These are phyloP conservation scores for Erythrobasidium yunnanense DNA, from an alignment of 768 basidiomycete species.

Conservation along the genomic window DNA sequence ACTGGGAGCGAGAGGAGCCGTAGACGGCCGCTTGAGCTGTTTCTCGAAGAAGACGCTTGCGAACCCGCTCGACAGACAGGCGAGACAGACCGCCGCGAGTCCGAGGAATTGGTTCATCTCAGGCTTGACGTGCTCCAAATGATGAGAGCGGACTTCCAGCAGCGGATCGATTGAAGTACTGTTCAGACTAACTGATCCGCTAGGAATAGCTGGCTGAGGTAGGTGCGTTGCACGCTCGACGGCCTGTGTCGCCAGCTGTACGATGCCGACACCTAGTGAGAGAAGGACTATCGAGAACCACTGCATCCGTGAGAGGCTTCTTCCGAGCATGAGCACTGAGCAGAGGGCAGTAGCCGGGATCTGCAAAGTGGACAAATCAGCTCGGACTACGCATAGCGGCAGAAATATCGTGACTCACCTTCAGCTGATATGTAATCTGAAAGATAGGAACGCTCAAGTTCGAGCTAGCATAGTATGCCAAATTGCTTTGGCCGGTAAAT, in stretches of 20 bases:
- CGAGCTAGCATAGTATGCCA: conserved; percentile 16
- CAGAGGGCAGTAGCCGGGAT: conserved; percentile 23
- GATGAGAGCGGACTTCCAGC: background rate
- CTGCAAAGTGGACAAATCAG: conserved; percentile 6
- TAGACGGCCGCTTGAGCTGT: conserved; percentile 55
- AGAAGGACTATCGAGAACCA: conserved; percentile 59
- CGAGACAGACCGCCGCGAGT: conserved; percentile 72
- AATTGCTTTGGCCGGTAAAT: conserved; percentile 23
- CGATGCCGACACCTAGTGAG: conserved; percentile 44
- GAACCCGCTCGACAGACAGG: conserved; percentile 87
- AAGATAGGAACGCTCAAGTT: conserved; percentile 38
- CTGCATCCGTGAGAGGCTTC: conserved; percentile 48
- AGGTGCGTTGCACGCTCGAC: background rate
- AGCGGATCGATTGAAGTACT: background rate
- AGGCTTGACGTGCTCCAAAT: background rate
- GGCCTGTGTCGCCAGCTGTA: conserved; percentile 55
- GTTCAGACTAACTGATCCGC: background rate
- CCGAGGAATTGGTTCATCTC: conserved; percentile 71
- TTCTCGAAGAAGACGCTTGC: conserved; percentile 96
- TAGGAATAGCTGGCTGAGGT: background rate
- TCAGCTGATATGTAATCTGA: conserved; percentile 38
- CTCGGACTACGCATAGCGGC: background rate
- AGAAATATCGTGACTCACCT: conserved; percentile 27
- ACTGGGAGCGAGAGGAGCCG: conserved; percentile 7
- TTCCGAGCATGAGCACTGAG: conserved; percentile 69